Evolutionary conservation across 2,329 filamentous ascomycete species (phyloP), one percentile per base, ranked within the genome.

Genomic region (Bipolaris gigantea): DNA sequence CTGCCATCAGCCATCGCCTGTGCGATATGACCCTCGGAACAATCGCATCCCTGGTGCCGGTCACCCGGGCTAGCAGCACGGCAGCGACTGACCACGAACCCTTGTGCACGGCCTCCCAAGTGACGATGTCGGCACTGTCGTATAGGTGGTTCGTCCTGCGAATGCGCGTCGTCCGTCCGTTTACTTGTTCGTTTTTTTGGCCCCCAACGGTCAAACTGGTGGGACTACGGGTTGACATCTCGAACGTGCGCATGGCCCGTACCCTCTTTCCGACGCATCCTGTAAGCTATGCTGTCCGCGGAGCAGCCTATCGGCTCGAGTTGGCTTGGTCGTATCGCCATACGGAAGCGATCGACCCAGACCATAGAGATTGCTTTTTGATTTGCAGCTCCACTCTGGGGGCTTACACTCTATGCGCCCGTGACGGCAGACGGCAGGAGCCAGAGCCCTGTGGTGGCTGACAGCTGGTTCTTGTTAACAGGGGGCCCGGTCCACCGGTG

Each of bases 381-480:
- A 45, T 60, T 50, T 63, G 59, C 58, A 60, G 61, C 62, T 61
- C 62, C 53, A 49, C 48, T 55, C 46, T 56, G 61, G 49, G 54
- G 54, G 59, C 55, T 62, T 53, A 49, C 43, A 60, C 66, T 25
- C 38, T 58, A 64, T 66, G 58, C 59, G 64, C 60, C 51, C 50
- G 48, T 25, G 53, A 54, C 57, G 30, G 54, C 62, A 56, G 53
- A 54, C 57, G 30, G 54, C 62, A 56, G 62, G 57, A 61, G 56
- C 60, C 60, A 58, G 50, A 63, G 61, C 61, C 65, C 63, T 60
- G 68, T 66, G 63, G 65, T 71, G 69, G 70, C 66, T 69, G 57
- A 62, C 63, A 51, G 57, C 61, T 64, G 61, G 61, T 56, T 44
- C 53, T 40, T 52, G 44, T 34, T 50, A 53, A 44, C 36, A 41